Conservation (phyloP, 768 basidiomycete genomes). For the Sistotremastrum niveocremeum region DNA sequence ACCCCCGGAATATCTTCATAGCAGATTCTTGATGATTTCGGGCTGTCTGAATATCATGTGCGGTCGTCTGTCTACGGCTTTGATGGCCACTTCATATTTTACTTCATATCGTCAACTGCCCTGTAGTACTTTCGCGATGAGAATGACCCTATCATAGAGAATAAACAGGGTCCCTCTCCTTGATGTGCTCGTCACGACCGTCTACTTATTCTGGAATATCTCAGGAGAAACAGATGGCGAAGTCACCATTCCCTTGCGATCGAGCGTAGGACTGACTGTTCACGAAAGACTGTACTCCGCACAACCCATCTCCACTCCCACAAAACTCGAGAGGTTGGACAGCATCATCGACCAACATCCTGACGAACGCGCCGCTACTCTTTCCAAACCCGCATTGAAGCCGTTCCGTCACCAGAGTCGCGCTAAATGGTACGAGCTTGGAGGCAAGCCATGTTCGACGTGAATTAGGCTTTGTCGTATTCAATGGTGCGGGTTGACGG, state of each 20-base stretch:
- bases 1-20: too few species aligned
- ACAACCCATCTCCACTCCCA: slow-evolving; percentile 43
- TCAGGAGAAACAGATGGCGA: slow-evolving; percentile 14
- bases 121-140: too few species aligned
- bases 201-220: too few species aligned
- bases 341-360: slow-evolving; percentile 71
- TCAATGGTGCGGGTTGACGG: slow-evolving; percentile 25
- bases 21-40: too few species aligned
- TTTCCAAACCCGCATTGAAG: slow-evolving; percentile 29
- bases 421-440: slow-evolving; percentile 61
- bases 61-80: too few species aligned
- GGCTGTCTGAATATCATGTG: too few species aligned
- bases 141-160: too few species aligned
- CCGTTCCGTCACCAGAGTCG: slow-evolving; percentile 61
- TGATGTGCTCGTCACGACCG: too few species aligned
- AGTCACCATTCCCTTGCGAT: slow-evolving; percentile 58
- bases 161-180: too few species aligned
- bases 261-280: slow-evolving; percentile 57
- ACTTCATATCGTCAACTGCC: too few species aligned
- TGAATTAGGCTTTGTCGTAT: slow-evolving; percentile 6
- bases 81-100: too few species aligned
- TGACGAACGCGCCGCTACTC: slow-evolving; percentile 32
- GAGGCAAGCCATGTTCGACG: slow-evolving; percentile 39
- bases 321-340: slow-evolving; percentile 53
- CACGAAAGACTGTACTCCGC: slow-evolving; percentile 51